Base-by-base conservation (phyloP, 345 rosid genomes). In the Acer saccharum region DNA sequence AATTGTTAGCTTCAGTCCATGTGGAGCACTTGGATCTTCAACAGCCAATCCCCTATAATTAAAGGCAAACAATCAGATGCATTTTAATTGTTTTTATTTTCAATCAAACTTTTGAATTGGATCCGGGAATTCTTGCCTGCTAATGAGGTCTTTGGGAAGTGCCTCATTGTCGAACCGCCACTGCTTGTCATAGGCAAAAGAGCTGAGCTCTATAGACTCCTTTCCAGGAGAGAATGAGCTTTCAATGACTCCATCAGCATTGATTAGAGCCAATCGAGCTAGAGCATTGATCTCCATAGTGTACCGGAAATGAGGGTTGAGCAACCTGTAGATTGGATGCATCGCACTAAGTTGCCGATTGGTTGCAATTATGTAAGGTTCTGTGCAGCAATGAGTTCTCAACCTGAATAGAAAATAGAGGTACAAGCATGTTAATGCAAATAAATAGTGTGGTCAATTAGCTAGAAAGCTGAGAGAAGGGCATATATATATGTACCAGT, bases 401-500 rank as follows among this genome's bases (percentile, higher is more conserved):
- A 64, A 32, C 68, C 43, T 64, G 18, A 41, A 64, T 10, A 64
- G 35, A 13, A 13, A 64, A 18, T 58, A 21, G 63, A 1, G 10
- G 35, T 13, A 11, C 67, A 63, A 23, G 16, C 13, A 8, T 10
- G 14, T 25, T 29, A 64, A 64, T 27, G 12, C 64, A 60, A 18
- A 60, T 60, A 7, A 60, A 18, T 60, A 60, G 18, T 64, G 1
- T 11, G n/a, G 7, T 27, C 16, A 16, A 27, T 10, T 25, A 8
- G 6, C 6, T 35, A 35, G 39, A 35, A 35, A 35, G 39, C 39
- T 35, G 39, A 65, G 46, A 18, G 13, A 7, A n/a, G 54, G 20
- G 50, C 52, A 10, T 87, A 35, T 32, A 32, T 32, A 3, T 32
- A 32, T 3, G 39, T 32, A 92, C 97, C 95, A 93, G 74, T 93